A percentile compares a stretch with the other conserved stretches of the same genome.
These are phyloP conservation scores for Podospora comata DNA, from an alignment of 495 filamentous ascomycete genomes.

Conservation along the genomic window DNA sequence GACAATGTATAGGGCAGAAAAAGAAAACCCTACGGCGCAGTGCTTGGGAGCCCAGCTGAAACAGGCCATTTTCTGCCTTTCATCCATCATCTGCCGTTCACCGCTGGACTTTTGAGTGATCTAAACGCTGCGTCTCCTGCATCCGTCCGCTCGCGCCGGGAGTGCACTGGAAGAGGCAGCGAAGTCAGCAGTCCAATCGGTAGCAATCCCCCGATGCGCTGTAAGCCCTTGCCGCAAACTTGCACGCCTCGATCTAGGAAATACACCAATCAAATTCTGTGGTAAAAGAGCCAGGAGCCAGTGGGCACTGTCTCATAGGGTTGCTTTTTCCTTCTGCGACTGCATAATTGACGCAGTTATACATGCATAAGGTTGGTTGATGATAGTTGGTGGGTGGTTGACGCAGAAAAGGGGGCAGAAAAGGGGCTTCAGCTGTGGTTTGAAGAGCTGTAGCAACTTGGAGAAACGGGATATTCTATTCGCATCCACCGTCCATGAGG, in stretches of 20 bases:
- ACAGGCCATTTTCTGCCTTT: not conserved
- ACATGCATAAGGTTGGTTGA: not conserved
- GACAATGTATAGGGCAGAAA: no score
- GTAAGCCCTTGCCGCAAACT: not conserved
- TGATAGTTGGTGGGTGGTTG: no score
- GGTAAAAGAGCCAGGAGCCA: not conserved
- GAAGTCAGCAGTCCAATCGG: not conserved
- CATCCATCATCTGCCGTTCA: not conserved
- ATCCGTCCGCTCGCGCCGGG: not conserved
- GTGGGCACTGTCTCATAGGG: not conserved
- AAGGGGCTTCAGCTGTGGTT: no score
- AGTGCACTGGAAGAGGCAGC: not conserved
- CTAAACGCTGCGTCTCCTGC: not conserved
- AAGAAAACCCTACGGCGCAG: no score
- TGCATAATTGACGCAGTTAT: not conserved
- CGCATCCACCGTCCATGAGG: no score
- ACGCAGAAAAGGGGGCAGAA: no score
- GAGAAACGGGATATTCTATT: no score
- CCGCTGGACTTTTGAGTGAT: not conserved
- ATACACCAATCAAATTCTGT: not conserved
- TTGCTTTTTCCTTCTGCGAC: not conserved
- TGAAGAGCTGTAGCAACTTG: no score
- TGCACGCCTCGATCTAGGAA: not conserved
- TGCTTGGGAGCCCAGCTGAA: no score
- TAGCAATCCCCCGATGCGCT: not conserved